Base-by-base conservation (phyloP, 345 rosid genomes). In the Dipteronia dyeriana region DNA sequence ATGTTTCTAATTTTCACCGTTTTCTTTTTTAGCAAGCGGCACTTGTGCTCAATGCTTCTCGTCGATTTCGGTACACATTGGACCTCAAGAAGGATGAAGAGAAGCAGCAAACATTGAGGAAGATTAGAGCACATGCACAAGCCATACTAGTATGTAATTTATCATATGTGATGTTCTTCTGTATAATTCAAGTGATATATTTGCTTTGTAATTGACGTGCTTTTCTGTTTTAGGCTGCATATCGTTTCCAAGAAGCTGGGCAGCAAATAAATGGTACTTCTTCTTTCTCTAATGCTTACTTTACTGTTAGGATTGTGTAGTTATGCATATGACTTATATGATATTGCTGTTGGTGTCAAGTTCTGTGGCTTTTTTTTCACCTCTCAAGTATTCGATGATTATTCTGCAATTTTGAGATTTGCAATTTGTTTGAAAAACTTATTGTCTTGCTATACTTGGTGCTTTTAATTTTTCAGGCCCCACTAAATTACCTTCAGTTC, bases 21-120 rank as follows among this genome's bases (percentile, higher is more conserved):
- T 80, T 49, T 41, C 54, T 74, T 19, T 74, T 82, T 82, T 81
- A 96, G 99, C 99, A 88, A 94, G 99, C 99, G 10, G 97, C 97
- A 2, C 91, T 96, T 63, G 99, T 96, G 74, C 87, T 96, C 66
- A 96, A 96, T 69, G 99, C 99, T 76, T 96, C 98, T 73, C 94
- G 99, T 70, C 90, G 99, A 9, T 96, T 96, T 68, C 90, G 99
- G 47, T 96, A 96, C 82, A 96, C 99, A 61, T 85, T 96, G 82
- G 97, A 96, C 84, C 87, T 96, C 83, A 92, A 91, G 78, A 92
- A 88, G 88, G 87, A 90, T 81, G 97, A 91, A 74, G 97, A 96
- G 76, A 90, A 82, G 85, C 88, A 79, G 49, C 82, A 70, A 74
- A 80, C 88, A 56, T 81, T 88, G 75, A 71, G 92, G 83, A 94